A percentile compares a stretch with the other conserved stretches of the same genome.
Conservation (phyloP, 371 early-diverging fungal genomes). For the Actinomucor elegans region DNA sequence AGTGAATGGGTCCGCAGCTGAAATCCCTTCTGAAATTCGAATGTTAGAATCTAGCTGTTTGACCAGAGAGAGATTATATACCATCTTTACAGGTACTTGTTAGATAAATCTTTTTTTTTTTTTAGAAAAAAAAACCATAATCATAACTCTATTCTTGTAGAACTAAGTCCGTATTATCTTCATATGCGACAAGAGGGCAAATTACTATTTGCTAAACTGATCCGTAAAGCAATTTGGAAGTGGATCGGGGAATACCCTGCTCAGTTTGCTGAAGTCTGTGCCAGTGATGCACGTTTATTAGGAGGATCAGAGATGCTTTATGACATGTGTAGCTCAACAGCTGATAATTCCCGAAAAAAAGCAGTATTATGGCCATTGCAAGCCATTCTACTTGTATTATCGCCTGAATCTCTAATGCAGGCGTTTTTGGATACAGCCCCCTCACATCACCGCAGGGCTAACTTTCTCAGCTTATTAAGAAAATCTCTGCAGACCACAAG, state of each 20-base stretch:
- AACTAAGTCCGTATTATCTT: constrained; percentile 61
- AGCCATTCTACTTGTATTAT: constrained; percentile 71
- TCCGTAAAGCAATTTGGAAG: constrained; percentile 81
- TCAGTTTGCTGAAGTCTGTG: constrained; percentile 69
- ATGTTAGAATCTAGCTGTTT: constrained; percentile 75
- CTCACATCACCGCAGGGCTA: constrained; percentile 40
- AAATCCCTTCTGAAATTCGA: constrained; percentile 65
- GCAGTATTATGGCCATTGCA: constrained; percentile 83
- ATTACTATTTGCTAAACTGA: constrained; percentile 62
- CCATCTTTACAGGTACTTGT: constrained; percentile 68
- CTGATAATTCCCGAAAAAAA: constrained; percentile 65
- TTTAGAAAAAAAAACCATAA: too few species aligned
- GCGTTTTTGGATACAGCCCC: constrained; percentile 45
- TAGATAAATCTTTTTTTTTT: too few species aligned
- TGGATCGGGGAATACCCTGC: constrained; percentile 80
- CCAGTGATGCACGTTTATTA: constrained; percentile 60
- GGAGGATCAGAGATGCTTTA: constrained; percentile 76
- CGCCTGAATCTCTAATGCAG: constrained; percentile 70
- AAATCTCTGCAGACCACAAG: constrained; percentile 62
- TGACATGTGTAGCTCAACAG: constrained; percentile 66
- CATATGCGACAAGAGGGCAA: constrained; percentile 69
- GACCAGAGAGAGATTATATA: constrained; percentile 63
- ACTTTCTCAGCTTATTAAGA: constrained; percentile 64
- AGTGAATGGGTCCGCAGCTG: constrained; percentile 40
- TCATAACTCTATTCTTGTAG: too few species aligned